These are phyloP conservation scores for Rhizopus stolonifer DNA, from an alignment of 371 early-diverging fungal species.

Conservation along the genomic window DNA sequence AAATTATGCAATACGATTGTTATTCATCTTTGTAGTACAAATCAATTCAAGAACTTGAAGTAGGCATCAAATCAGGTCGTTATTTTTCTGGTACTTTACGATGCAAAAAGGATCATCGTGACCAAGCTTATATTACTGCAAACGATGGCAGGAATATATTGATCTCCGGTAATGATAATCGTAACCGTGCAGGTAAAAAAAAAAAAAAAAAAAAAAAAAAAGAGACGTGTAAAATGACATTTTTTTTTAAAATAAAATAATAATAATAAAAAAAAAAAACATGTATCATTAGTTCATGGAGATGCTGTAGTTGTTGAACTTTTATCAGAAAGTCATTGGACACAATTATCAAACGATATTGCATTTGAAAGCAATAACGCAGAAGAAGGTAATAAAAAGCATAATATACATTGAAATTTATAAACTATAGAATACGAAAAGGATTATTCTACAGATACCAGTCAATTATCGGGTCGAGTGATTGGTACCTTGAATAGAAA, in stretches of 20 bases:
- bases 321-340: constrained; percentile 66
- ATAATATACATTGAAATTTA: neutral
- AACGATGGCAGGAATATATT: constrained; percentile 54
- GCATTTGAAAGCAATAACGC: constrained; percentile 49
- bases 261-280: too few species aligned
- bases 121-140: constrained; percentile 61
- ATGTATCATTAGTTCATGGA: constrained; percentile 60
- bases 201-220: too few species aligned
- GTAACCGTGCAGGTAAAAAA: constrained; percentile 71
- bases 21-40: constrained; percentile 47
- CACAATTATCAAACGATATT: constrained; percentile 49
- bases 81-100: constrained; percentile 57
- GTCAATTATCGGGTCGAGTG: constrained; percentile 54
- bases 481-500: constrained; percentile 84
- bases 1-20: neutral
- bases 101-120: constrained; percentile 49
- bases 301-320: constrained; percentile 81
- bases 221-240: too few species aligned
- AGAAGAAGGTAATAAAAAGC: constrained; percentile 32
- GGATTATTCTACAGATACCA: constrained; percentile 12
- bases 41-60: constrained; percentile 55
- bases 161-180: constrained; percentile 65
- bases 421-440: constrained; percentile 18
- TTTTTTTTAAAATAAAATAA: too few species aligned
- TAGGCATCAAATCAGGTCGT: constrained; percentile 57